Conservation (phyloP, 2,329 filamentous ascomycete genomes). For the Ophiosphaerella narmari region DNA sequence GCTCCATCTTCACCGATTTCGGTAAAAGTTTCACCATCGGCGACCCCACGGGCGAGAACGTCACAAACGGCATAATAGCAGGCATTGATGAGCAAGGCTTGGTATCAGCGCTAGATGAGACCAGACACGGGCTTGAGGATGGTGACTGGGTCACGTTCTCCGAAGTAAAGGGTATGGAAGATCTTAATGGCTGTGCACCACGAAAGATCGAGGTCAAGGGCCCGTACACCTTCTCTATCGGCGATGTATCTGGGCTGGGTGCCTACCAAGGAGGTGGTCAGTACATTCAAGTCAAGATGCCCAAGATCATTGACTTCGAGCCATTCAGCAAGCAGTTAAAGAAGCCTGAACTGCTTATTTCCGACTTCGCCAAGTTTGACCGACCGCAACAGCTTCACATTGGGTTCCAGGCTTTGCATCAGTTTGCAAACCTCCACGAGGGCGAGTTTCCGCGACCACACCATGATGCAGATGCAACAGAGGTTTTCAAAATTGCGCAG, state of each 20-base stretch:
- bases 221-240: constrained; percentile 96
- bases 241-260: constrained; percentile 85
- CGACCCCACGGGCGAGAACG: constrained; percentile 88
- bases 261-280: constrained; percentile 87
- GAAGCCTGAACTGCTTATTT: constrained; percentile 86
- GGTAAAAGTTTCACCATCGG: constrained; percentile 90
- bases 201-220: constrained; percentile 91
- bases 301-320: constrained; percentile 89
- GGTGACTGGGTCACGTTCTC: constrained; percentile 95
- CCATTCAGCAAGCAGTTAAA: constrained; percentile 76
- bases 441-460: constrained; percentile 79
- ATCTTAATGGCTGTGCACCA: constrained; percentile 79
- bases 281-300: constrained; percentile 98
- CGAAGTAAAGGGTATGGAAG: constrained; percentile 91
- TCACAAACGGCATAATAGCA: constrained; percentile 84
- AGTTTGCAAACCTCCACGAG: constrained; percentile 74
- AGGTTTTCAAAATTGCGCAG: constrained; percentile 76
- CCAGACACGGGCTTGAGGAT: constrained; percentile 91
- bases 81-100: constrained; percentile 86
- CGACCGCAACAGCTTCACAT: constrained; percentile 89
- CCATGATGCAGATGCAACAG: constrained; percentile 79
- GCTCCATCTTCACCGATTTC: constrained; percentile 96
- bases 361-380: constrained; percentile 98
- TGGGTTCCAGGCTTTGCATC: constrained; percentile 89
- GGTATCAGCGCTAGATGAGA: constrained; percentile 92